Evolutionary conservation across 768 basidiomycete genomes (phyloP), one percentile per base, ranked within the genome.

Genomic region (Pholiota conissans): DNA sequence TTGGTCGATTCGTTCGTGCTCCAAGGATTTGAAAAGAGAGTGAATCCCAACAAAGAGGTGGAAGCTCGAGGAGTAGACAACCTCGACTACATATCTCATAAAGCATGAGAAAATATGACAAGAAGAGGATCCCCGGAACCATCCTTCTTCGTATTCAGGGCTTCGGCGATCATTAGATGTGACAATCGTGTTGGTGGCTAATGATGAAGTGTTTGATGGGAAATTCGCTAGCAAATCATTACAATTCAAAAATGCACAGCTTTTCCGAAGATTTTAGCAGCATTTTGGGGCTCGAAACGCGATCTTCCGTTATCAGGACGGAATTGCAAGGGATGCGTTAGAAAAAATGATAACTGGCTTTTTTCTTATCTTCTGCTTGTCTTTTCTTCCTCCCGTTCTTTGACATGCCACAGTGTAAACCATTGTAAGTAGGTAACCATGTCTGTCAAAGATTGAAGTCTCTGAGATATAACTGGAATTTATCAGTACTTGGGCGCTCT

Each of bases 171-270:
- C 49, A 50, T 34, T 50, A 10, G 49, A 50, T 24, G 24, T 50
- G 49, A 50, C 49, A 35, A 50, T 28, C 49, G 49, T 22, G 49
- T 34, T 29, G 22, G 34, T 11, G 24, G 49, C 22, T 45, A 30
- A 50, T 50, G 49, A 50, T 32, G 30, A 50, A 20, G 11, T 50
- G 30, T 49, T 49, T 52, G 50, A 52, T 52, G 50, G 27, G 50
- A 39, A 28, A n/a, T n/a, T n/a, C n/a, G n/a, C n/a, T 22, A 52
- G 24, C 34, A 34, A 49, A 32, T 34, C 32, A 48, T 27, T 6
- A 13, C 18, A 22, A 50, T 30, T 50, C 32, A 22, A 52, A 52
- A 52, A 5, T 35, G 50, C 20, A 54, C 26, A 35, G 37, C 39
- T 26, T 40, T 14, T 49, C 1, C 8, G 29, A 16, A 16, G 47